These are phyloP conservation scores for Physcomitrium patens DNA, from an alignment of 225 moss, liverwort and hornwort species.

Conservation along the genomic window DNA sequence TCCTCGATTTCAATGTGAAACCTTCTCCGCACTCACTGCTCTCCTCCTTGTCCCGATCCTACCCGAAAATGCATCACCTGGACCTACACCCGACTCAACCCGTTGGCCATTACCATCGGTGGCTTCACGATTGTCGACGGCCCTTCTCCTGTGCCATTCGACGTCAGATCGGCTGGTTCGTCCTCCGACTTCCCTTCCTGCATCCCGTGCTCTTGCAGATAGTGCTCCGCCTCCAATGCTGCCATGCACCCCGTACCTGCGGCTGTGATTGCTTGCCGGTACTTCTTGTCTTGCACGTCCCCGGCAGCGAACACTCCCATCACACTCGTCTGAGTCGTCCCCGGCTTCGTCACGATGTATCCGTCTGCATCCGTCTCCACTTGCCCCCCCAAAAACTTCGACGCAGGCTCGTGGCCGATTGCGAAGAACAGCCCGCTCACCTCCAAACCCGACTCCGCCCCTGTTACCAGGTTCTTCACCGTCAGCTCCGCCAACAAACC, in stretches of 20 bases:
- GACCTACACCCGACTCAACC: slow-evolving; percentile 38
- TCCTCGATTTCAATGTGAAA: slow-evolving; percentile 6
- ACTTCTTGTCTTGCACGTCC: slow-evolving; percentile 96
- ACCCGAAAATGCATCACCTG: not conserved
- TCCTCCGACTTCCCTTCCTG: slow-evolving; percentile 79
- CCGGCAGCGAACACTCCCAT: slow-evolving; percentile 92
- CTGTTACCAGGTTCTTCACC: slow-evolving; percentile 72
- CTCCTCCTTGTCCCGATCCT: not conserved
- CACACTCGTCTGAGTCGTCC: slow-evolving; percentile 86
- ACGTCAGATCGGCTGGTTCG: slow-evolving; percentile 33
- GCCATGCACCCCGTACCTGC: slow-evolving; percentile 99
- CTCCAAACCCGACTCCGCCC: slow-evolving; percentile 39
- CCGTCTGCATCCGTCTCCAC: slow-evolving; percentile 77
- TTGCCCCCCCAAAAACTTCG: slow-evolving; percentile 83
- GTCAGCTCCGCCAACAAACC: slow-evolving; percentile 61
- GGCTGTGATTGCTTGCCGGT: slow-evolving; percentile 90
- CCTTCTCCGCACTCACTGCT: not conserved
- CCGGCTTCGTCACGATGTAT: slow-evolving; percentile 78
- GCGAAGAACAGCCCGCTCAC: slow-evolving; percentile 90
- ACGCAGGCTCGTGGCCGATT: slow-evolving; percentile 95
- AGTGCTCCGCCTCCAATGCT: slow-evolving; percentile 93
- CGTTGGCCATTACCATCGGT: slow-evolving; percentile 42
- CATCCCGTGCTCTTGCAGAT: slow-evolving; percentile 65
- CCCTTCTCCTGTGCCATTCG: slow-evolving; percentile 42
- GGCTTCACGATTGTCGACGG: slow-evolving; percentile 39